Percentiles rank a stretch among this genome's conserved stretches.
These are phyloP conservation scores for Penicillium paxilli DNA, from an alignment of 495 filamentous ascomycete genomes.

Conservation along the genomic window DNA sequence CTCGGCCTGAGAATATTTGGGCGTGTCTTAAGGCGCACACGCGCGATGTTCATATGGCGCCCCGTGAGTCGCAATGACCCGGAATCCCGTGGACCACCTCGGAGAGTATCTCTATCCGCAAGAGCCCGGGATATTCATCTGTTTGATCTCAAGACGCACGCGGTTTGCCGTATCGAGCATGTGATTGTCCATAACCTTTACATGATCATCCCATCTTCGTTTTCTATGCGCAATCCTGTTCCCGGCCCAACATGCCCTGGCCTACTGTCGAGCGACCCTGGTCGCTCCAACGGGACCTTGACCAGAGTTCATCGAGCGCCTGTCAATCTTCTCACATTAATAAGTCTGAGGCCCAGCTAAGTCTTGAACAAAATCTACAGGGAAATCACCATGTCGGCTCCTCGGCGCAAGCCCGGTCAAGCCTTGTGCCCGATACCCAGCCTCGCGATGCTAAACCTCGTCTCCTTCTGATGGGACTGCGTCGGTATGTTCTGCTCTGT, in stretches of 20 bases:
- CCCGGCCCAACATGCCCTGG: constrained; percentile 13
- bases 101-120: neutral
- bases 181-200: constrained; percentile 1
- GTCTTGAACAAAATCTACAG: constrained; percentile 36
- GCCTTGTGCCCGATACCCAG: constrained; percentile 31
- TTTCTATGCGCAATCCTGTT: neutral
- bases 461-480: constrained; percentile 91
- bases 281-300: constrained; percentile 6
- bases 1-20: neutral
- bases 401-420: constrained; percentile 28
- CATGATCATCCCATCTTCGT: too few species aligned
- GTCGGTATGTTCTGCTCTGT: constrained; percentile 83
- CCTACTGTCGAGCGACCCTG: constrained; percentile 9
- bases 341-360: constrained; percentile 40
- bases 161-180: neutral
- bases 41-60: neutral
- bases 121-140: neutral
- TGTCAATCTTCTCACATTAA: constrained; percentile 10
- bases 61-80: neutral
- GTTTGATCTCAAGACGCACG: neutral
- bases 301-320: constrained; percentile 1
- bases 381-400: constrained; percentile 24
- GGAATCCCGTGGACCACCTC: constrained; percentile 1
- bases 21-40: neutral
- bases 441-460: constrained; percentile 69